Evolutionary conservation across 306 rosid species (phyloP), one percentile per base, ranked within the genome.

Genomic region (Casuarina equisetifolia): DNA sequence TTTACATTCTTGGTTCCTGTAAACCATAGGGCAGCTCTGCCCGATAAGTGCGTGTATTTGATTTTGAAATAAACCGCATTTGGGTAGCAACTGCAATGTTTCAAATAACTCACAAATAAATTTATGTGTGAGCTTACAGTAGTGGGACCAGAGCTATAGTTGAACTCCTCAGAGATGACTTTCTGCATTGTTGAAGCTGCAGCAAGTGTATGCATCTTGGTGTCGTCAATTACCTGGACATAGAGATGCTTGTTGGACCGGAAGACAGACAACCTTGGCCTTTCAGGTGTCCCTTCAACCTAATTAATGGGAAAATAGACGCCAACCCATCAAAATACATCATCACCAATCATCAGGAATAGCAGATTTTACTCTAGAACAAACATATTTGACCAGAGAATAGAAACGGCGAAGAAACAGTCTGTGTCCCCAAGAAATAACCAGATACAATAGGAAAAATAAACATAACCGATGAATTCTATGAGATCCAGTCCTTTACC

Each of bases 171-270:
- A 8, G 90, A 82, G 76, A 92, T 15, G 35, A 91, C 45, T 80
- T 96, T 90, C 88, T 96, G 98, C 91, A 85, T 82, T 20, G 99
- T 96, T 32, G 99, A 96, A 87, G 85, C 97, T 4, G 99, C 85
- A 74, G 98, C 97, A 76, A 96, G 94, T 0, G 99, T 96, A 70
- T 89, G 97, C 98, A 92, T 96, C 66, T 86, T 91, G 79, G 91
- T 83, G 84, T 92, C 99, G 76, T 96, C 99, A 53, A 96, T 96
- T 82, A 96, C 99, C 85, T 96, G 99, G 79, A 90, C 99, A 52
- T 78, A 91, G 43, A 96, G 80, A 81, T 96, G 99, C 81, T 96
- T 91, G 89, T 96, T 91, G 81, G 99, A 96, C 46, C 98, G 96
- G 86, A 87, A 96, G 46, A 96, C 96, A 13, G 91, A 80, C 80